Base-by-base conservation (phyloP, 306 rosid genomes). In the Pyrus bretschneideri region DNA sequence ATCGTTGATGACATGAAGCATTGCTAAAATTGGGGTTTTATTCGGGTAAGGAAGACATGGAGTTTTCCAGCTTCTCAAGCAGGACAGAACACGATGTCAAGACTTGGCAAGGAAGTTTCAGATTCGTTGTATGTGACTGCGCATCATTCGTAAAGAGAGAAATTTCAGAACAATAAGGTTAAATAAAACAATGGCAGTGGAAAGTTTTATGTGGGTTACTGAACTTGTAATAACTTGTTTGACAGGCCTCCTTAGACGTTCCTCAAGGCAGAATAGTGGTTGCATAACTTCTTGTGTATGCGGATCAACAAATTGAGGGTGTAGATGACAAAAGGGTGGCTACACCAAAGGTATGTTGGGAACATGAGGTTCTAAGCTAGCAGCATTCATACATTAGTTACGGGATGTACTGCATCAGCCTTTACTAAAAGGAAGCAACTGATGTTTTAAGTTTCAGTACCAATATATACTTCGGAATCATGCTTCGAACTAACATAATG, bases 81-180 rank as follows among this genome's bases (percentile, higher is more conserved):
- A 97, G 96, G 72, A 92, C 99, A 6, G 97, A 95, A 69, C 93
- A 92, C 63, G 99, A 97, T 14, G 97, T 95, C 65, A 95, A 88
- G 88, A 95, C 99, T 67, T 95, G 99, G 97, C 99, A 95, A 80
- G 99, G 92, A 85, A 83, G 97, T 87, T 66, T 55, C 79, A 35
- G 72, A 62, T 42, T 58, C 72, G 23, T 25, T 29, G 49, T 66
- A 23, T 83, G 64, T 25, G 65, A 49, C 18, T 70, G 61, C 45
- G 5, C 6, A 54, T 42, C 8, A 55, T 55, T 3, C 45, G 19
- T 17, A 45, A 72, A 42, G 63, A 57, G 31, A 49, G 54, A 49
- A 15, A 31, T 17, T 45, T 51, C 21, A 46, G 1, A 30, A 30
- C 33, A 71, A 38, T 65, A 12, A 64, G 38, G 57, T 6, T 35